phyloP scores from a whole-genome alignment of 768 basidiomycete species.

The Boletus fagicola region DNA sequence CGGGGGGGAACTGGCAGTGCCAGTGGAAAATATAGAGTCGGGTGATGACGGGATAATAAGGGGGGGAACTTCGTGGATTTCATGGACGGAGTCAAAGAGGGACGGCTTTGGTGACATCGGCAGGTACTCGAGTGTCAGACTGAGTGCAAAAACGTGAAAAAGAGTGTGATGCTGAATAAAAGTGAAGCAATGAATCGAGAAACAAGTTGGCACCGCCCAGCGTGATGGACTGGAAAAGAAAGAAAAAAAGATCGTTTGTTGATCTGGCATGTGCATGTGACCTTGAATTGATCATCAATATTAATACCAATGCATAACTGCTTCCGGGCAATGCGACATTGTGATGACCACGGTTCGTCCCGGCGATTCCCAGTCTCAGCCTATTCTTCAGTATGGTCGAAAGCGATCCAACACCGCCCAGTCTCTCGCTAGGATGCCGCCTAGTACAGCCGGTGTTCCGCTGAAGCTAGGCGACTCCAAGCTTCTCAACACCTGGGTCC shows the following conservation, averaged over 20 bases:
- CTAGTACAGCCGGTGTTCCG: slow-evolving; percentile 32
- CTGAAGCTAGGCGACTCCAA: slow-evolving; percentile 63
- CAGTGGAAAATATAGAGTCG: slow-evolving; percentile 18
- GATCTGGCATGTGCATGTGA: too few relatives aligned
- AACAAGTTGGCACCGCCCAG: slow-evolving; percentile 13
- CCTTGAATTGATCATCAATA: too few relatives aligned
- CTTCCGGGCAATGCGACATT: background rate
- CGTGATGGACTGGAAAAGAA: slow-evolving; percentile 1
- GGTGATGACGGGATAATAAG: slow-evolving; percentile 10
- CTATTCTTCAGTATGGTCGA: slow-evolving; percentile 48
- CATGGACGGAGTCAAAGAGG: slow-evolving; percentile 13
- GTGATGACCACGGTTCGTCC: slow-evolving; percentile 60
- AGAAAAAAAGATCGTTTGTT: background rate
- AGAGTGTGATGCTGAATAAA: slow-evolving; percentile 26
- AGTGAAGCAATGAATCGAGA: background rate
- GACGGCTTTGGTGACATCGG: slow-evolving; percentile 15
- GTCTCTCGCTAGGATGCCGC: slow-evolving; percentile 53
- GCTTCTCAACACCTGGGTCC: slow-evolving; percentile 70
- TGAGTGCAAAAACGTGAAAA: slow-evolving; percentile 8
- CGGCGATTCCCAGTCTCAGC: slow-evolving; percentile 53
- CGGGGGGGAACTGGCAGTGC: slow-evolving; percentile 10
- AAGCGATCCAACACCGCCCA: slow-evolving; percentile 76
- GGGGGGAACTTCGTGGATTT: slow-evolving; percentile 19
- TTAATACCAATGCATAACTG: background rate
- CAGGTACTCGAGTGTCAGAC: background rate